Evolutionary conservation across 176 grass and related monocot genomes (phyloP), one percentile per base, ranked within the genome.

Genomic region (Puya raimondii): DNA sequence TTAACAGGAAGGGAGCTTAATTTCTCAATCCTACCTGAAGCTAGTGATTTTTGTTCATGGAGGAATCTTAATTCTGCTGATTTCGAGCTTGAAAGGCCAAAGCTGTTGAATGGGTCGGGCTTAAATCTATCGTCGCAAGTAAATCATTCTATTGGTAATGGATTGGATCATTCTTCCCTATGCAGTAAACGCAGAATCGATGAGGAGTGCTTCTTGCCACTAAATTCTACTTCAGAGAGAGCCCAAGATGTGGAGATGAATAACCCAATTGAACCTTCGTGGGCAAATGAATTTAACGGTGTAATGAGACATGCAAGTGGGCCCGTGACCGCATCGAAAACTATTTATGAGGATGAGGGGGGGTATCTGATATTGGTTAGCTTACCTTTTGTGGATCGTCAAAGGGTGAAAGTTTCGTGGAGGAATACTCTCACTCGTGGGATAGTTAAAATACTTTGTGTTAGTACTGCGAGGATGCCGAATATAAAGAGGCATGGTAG

Each of bases 321-420:
- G 3, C 88, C 88, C n/a, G 80, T 91, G 42, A 87, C 88, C 63
- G 88, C 88, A 50, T 80, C 84, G 33, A 90, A 90, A 74, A 90
- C 83, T 9, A 83, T 90, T 71, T 90, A 90, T 1, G 87, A 88
- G 75, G 86, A 88, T 49, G 82, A 88, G n/a, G 78, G 85, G 66
- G 86, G 86, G 8, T 88, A 88, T 71, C 57, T 88, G 14, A 88
- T 88, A 3, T 65, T 85, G 68, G 86, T 88, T 23, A 88, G 79
- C 72, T 80, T 85, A 83, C 87, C 85, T 42, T 80, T 85, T 18
- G 79, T 79, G 4, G 83, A 89, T 53, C 87, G 67, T 25, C 88
- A 66, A 26, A 86, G 80, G 10, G 78, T 91, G 56, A 91, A 83
- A 80, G 88, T 91, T 14, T 66, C 88, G 50, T 91, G 88, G 88